Evolutionary conservation across 306 rosid genomes (phyloP), one percentile per base, ranked within the genome.

Genomic region (Prunus dulcis): DNA sequence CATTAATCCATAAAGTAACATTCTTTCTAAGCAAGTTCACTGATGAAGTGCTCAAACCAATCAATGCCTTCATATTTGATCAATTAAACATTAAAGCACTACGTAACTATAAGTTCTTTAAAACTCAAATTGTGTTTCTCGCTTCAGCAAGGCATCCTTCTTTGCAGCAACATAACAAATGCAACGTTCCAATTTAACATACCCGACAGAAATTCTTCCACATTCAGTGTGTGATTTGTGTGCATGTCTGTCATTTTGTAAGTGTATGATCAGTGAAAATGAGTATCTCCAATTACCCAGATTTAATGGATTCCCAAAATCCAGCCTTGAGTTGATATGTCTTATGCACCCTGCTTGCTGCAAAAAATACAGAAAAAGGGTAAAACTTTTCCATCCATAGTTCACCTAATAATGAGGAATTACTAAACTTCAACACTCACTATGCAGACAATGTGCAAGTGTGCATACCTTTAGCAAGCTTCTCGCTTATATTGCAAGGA

Each of bases 271-370:
- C 76, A 78, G 11, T 22, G 73, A 52, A 30, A 25, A 18, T 12
- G 10, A 17, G 41, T 58, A 28, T 67, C 13, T 73, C 15, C n/a
- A 62, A 51, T 63, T 90, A 95, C 99, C 99, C 97, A 75, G 99
- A 89, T 84, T 86, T 95, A 78, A 95, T 89, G 64, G 93, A 89
- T 34, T 95, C 97, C 99, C 99, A 95, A 53, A 92, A 92, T 78
- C 93, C 86, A 84, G 97, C 90, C 73, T 79, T 89, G 80, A 89
- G 87, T 78, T 76, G 87, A 81, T 82, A 89, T 80, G 75, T 60
- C 74, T 70, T 89, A 6, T 80, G 75, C 87, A 82, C 89, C 84
- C 71, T 88, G 34, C 86, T 81, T 9, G 69, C 99, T 90, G 90
- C 76, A 78, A 80, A 56, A 65, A 65, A 57, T 2, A 22, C 14